A percentile compares a stretch with the other conserved stretches of the same genome.
Evolutionary conservation across 176 grass and related monocot genomes (phyloP).

Genomic region (Oryza nivara): DNA sequence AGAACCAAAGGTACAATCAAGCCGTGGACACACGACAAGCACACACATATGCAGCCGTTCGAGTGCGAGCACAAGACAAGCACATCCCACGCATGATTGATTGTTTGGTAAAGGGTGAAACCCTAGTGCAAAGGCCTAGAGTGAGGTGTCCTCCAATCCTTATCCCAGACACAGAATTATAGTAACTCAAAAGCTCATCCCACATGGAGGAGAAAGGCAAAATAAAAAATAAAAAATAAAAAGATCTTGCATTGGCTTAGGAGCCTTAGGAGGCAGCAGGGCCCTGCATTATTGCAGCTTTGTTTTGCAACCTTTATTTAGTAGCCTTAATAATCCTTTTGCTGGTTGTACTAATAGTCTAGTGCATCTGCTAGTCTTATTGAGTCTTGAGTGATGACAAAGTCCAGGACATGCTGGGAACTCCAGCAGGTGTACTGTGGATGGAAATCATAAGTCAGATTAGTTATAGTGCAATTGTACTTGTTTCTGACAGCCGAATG

Average conservation of each 20-base stretch:
- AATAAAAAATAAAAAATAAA: not conserved
- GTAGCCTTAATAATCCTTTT: not conserved
- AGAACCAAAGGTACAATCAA: slow-evolving; percentile 24
- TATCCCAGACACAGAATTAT: slow-evolving; percentile 27
- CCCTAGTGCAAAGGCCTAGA: not conserved
- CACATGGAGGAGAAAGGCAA: slow-evolving; percentile 10
- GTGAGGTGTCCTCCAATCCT: slow-evolving; percentile 13
- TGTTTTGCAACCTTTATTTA: slow-evolving; percentile 39
- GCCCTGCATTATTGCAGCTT: slow-evolving; percentile 47
- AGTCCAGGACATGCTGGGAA: not conserved
- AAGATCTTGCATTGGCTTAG: not conserved
- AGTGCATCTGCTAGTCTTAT: not conserved
- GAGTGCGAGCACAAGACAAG: not conserved
- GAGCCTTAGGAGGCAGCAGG: not conserved
- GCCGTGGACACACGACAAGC: slow-evolving; percentile 12
- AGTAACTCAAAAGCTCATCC: slow-evolving; percentile 26
- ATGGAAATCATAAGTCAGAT: not conserved
- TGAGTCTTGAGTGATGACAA: not conserved
- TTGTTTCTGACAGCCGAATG: not conserved
- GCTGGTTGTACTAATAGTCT: slow-evolving; percentile 34
- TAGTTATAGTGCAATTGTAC: not conserved
- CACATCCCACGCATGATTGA: not conserved
- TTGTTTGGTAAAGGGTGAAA: not conserved
- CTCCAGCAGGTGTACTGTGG: not conserved
- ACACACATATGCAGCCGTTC: slow-evolving; percentile 30